phyloP scores from a whole-genome alignment of 1,284 basidiomycete species.

The Sporisorium graminicola region DNA sequence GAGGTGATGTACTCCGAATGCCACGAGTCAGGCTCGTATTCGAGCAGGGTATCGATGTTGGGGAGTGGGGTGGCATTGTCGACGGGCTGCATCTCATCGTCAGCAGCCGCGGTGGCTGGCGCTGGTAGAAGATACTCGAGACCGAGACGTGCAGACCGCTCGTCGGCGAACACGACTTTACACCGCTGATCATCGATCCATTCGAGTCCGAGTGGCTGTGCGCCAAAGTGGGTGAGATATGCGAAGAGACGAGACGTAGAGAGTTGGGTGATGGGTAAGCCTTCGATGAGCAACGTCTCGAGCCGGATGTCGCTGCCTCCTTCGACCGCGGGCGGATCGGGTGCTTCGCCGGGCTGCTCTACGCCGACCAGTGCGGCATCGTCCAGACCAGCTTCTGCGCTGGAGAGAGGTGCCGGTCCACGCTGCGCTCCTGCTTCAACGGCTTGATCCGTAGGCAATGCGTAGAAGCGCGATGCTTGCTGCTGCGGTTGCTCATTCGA shows the following conservation, averaged over 20 bases:
- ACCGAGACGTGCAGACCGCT: conserved; percentile 49
- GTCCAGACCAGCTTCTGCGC: conserved; percentile 17
- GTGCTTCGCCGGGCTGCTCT: conserved; percentile 20
- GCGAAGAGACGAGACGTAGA: conserved; percentile 68
- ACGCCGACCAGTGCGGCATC: conserved; percentile 24
- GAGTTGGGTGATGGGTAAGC: conserved; percentile 65
- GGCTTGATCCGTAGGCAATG: conserved; percentile 51
- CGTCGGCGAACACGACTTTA: conserved; percentile 63
- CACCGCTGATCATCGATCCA: conserved; percentile 67
- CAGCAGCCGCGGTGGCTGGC: no score
- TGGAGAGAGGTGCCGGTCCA: conserved; percentile 31
- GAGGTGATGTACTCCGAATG: conserved; percentile 37
- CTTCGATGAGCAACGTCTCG: conserved; percentile 61
- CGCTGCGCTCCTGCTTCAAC: conserved; percentile 54
- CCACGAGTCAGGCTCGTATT: conserved; percentile 43
- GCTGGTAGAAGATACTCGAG: conserved; percentile 54
- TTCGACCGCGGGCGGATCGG: conserved; percentile 50
- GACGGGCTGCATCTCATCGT: conserved; percentile 13
- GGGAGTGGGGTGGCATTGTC: conserved; percentile 21
- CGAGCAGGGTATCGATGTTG: conserved; percentile 36
- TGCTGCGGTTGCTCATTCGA: neutral
- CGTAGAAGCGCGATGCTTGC: conserved; percentile 42
- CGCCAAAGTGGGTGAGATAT: conserved; percentile 63
- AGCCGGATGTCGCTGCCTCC: conserved; percentile 54
- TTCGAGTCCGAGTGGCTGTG: conserved; percentile 64